Evolutionary conservation across 257 asterid species (phyloP).

Genomic region (Anisodus tanguticus): DNA sequence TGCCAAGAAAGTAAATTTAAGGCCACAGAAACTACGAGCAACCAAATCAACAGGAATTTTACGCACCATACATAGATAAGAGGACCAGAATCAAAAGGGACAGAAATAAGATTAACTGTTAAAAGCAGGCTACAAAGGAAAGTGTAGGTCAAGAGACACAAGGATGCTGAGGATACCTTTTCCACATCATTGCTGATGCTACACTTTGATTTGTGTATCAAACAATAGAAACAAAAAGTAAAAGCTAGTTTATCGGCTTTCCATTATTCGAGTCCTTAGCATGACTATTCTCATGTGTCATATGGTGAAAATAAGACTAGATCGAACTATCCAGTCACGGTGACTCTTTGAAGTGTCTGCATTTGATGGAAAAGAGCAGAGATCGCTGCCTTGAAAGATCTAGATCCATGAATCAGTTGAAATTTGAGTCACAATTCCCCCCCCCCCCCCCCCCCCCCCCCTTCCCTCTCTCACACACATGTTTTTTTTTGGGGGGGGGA

Average conservation of each 20-base stretch:
- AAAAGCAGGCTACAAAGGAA: not conserved
- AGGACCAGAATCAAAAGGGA: conserved; percentile 11
- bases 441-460: not conserved
- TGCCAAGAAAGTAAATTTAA: conserved; percentile 42
- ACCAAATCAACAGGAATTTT: not conserved
- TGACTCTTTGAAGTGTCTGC: conserved; percentile 12
- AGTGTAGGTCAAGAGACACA: not conserved
- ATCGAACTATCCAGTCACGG: not conserved
- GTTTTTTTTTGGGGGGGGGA: not conserved
- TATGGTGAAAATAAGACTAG: not conserved
- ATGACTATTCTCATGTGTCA: not conserved
- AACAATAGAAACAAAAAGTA: conserved; percentile 24
- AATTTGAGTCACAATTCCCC: not conserved
- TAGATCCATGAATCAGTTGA: not conserved
- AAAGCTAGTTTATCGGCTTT: conserved; percentile 9
- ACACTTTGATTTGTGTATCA: not conserved
- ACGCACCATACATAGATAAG: not conserved
- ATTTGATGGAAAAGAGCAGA: not conserved
- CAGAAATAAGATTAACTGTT: not conserved
- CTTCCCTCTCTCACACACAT: not conserved
- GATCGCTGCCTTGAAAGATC: not conserved
- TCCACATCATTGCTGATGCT: conserved; percentile 24
- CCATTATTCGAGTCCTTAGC: not conserved
- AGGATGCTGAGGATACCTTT: conserved; percentile 17
- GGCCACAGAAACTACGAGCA: conserved; percentile 20